These are phyloP conservation scores for Sapria himalayana DNA, from an alignment of 345 rosid species.

Conservation along the genomic window DNA sequence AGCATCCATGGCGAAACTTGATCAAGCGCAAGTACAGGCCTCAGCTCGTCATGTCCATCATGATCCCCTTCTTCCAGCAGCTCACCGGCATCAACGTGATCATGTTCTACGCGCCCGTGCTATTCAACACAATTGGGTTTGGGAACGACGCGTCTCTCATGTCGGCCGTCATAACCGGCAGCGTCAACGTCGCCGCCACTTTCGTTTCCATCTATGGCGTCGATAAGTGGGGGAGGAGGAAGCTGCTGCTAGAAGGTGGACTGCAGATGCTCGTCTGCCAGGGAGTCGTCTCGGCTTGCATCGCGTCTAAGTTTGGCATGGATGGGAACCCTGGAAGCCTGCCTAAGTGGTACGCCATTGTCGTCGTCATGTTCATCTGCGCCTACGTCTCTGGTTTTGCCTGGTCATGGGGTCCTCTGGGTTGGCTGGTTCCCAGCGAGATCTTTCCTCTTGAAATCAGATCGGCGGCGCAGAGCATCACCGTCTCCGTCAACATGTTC, in stretches of 20 bases:
- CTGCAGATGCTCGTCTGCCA: conserved; percentile 60
- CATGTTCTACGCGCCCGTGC: conserved; percentile 82
- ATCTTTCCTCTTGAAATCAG: conserved; percentile 78
- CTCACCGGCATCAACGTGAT: conserved; percentile 72
- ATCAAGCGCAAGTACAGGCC: conserved; percentile 72
- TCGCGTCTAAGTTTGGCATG: conserved; percentile 63
- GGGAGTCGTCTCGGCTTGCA: conserved; percentile 41
- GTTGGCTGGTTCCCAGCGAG: conserved; percentile 88
- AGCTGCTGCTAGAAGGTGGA: conserved; percentile 73
- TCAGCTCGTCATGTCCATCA: conserved; percentile 47
- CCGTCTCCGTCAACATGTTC: conserved; percentile 74
- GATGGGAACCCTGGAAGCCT: conserved; percentile 36
- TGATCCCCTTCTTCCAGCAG: conserved; percentile 77
- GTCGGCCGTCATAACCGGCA: conserved; percentile 67
- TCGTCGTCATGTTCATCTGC: conserved; percentile 78
- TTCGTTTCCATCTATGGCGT: conserved; percentile 58
- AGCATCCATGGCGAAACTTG: conserved; percentile 66
- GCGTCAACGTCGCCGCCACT: conserved; percentile 44
- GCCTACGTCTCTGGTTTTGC: conserved; percentile 67
- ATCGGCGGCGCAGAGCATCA: conserved; percentile 79
- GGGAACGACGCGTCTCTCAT: conserved; percentile 42
- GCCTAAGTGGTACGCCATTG: conserved; percentile 69
- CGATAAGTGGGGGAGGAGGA: conserved; percentile 73
- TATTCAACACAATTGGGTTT: conserved; percentile 66
- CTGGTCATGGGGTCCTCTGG: conserved; percentile 95